Percentiles rank a stretch among this genome's conserved stretches.
Evolutionary conservation across 257 asterid genomes (phyloP).

Genomic region (Orobanche coerulescens): DNA sequence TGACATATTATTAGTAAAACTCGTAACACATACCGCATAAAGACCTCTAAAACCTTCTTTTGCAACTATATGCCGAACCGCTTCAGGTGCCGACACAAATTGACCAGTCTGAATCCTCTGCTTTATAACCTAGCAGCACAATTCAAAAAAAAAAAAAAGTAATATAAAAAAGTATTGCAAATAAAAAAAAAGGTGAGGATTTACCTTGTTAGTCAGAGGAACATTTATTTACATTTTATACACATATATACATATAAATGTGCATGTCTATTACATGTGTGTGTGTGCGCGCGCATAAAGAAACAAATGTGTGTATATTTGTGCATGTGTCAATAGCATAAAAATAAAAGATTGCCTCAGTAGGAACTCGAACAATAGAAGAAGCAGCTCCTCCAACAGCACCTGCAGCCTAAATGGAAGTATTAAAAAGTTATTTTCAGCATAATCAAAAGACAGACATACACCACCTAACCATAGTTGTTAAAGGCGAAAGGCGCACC

Average conservation of each 20-base stretch:
- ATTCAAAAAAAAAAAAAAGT: too few relatives aligned
- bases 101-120: slow-evolving; percentile 66
- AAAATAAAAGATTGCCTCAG: slow-evolving; percentile 37
- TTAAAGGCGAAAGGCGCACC: too few relatives aligned
- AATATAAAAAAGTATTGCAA: too few relatives aligned
- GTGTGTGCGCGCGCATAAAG: not conserved
- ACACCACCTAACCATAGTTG: too few relatives aligned
- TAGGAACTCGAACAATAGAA: slow-evolving; percentile 64
- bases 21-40: slow-evolving; percentile 39
- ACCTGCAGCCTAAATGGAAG: slow-evolving; percentile 55
- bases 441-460: not conserved
- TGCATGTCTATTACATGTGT: not conserved
- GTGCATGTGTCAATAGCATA: not conserved
- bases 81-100: slow-evolving; percentile 58
- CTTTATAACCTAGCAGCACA: slow-evolving; percentile 51
- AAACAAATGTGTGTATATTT: not conserved
- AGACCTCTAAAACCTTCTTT: slow-evolving; percentile 66
- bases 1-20: not conserved
- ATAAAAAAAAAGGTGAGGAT: too few relatives aligned
- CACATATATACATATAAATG: not conserved
- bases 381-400: slow-evolving; percentile 66
- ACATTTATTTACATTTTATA: not conserved
- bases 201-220: not conserved
- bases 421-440: slow-evolving; percentile 16
- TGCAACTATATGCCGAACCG: slow-evolving; percentile 48